Evolutionary conservation across 352 stramenopile species (phyloP).

Genomic region (Lagenidium giganteum): DNA sequence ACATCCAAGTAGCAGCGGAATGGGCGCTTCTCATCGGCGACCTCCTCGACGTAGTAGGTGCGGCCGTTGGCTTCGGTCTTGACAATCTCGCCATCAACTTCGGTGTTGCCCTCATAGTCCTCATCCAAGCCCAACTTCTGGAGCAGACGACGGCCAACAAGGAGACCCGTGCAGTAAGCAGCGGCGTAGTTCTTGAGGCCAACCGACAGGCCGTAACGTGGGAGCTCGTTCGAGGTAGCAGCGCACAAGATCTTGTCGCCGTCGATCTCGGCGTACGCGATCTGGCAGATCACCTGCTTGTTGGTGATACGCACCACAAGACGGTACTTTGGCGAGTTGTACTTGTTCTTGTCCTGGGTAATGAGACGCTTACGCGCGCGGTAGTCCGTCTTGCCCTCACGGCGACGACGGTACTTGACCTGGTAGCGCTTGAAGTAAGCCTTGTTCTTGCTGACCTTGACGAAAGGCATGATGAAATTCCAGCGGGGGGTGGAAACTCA

Average conservation of each 20-base stretch:
- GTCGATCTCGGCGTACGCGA: conserved; percentile 98
- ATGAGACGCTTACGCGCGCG: conserved; percentile 98
- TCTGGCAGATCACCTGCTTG: conserved; percentile 97
- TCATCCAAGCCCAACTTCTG: conserved; percentile 98
- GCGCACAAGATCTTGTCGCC: conserved; percentile 95
- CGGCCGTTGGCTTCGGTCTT: conserved; percentile 94
- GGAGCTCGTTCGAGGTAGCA: conserved; percentile 95
- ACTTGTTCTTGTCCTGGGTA: conserved; percentile 99
- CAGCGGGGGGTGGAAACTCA: too few relatives aligned
- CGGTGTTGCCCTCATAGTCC: conserved; percentile 96
- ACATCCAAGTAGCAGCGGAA: conserved; percentile 98
- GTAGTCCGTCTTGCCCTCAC: conserved; percentile 99
- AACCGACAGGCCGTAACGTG: conserved; percentile 94
- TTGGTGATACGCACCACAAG: conserved; percentile 96
- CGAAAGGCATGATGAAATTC: conserved; percentile 94
- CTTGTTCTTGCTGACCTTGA: conserved; percentile 99
- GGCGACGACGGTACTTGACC: conserved; percentile 97
- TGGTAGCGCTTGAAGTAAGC: conserved; percentile 99
- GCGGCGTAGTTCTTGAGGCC: conserved; percentile 99
- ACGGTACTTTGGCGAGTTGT: conserved; percentile 99
- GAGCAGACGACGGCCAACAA: conserved; percentile 94
- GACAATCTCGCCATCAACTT: conserved; percentile 95
- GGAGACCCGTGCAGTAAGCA: conserved; percentile 96
- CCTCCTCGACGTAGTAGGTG: conserved; percentile 99
- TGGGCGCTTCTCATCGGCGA: conserved; percentile 97